Conservation (phyloP, 129 eudicot species). For the Glebionis coronaria region DNA sequence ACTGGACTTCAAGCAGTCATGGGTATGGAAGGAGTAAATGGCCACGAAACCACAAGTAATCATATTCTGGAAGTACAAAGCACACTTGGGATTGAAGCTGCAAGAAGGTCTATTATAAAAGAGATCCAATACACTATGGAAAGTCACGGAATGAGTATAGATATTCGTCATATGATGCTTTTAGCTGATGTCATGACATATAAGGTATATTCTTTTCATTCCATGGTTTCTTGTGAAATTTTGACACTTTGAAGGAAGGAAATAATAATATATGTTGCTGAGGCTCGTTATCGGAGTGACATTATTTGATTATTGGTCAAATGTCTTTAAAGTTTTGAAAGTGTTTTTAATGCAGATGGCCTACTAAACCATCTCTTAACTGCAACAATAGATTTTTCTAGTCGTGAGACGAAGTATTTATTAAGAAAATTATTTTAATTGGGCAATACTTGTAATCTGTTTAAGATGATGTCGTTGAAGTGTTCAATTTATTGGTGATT, state of each 20-base stretch:
- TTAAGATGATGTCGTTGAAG: conserved; percentile 1
- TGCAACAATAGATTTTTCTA: no score
- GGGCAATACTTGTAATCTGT: not conserved
- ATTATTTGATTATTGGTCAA: no score
- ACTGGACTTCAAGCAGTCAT: conserved; percentile 76
- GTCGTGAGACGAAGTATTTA: no score
- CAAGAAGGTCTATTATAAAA: conserved; percentile 59
- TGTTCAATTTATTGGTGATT: not conserved
- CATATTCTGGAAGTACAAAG: conserved; percentile 66
- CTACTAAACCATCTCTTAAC: no score
- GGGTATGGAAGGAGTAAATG: conserved; percentile 85
- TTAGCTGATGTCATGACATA: conserved; percentile 92
- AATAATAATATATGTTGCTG: no score
- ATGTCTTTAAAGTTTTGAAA: no score
- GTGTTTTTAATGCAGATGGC: no score
- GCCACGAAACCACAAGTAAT: conserved; percentile 64
- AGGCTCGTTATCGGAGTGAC: no score
- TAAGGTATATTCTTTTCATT: conserved; percentile 42
- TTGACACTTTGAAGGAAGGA: no score
- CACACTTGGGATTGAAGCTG: conserved; percentile 94
- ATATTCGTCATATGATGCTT: conserved; percentile 94
- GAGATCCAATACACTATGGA: conserved; percentile 76
- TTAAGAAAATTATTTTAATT: no score
- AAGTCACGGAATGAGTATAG: conserved; percentile 80
- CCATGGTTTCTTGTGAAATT: no score